Conservation (phyloP, 371 early-diverging fungal species). For the Polyrhizophydium stewartii region DNA sequence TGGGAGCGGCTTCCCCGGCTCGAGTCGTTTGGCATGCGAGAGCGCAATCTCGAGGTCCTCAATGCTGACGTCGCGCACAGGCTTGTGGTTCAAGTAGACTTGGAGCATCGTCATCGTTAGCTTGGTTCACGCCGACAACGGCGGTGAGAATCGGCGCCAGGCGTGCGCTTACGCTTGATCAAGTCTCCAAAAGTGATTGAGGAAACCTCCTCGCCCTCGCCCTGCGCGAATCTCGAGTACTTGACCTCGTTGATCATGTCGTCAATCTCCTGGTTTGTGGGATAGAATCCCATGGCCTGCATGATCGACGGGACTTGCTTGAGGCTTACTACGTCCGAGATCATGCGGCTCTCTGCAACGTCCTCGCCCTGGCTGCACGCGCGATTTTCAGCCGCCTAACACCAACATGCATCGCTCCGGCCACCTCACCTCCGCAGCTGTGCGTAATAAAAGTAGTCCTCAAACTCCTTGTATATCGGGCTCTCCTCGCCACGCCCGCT, state of each 20-base stretch:
- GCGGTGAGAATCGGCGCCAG: neutral
- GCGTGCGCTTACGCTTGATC: slow-evolving; percentile 29
- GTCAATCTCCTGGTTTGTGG: slow-evolving; percentile 40
- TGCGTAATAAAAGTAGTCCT: slow-evolving; percentile 55
- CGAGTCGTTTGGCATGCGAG: slow-evolving; percentile 21
- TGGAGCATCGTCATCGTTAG: neutral
- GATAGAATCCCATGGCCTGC: slow-evolving; percentile 51
- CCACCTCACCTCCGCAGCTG: slow-evolving; percentile 40
- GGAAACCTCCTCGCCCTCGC: slow-evolving; percentile 18
- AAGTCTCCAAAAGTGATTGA: slow-evolving; percentile 34
- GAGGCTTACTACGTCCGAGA: slow-evolving; percentile 28
- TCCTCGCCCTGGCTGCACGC: slow-evolving; percentile 43
- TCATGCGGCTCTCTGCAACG: slow-evolving; percentile 22
- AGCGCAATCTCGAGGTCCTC: slow-evolving; percentile 27
- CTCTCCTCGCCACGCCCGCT: slow-evolving; percentile 15
- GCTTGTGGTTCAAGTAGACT: slow-evolving; percentile 46
- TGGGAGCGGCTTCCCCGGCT: slow-evolving; percentile 20
- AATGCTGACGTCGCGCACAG: slow-evolving; percentile 25
- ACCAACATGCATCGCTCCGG: too few relatives aligned
- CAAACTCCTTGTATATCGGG: slow-evolving; percentile 42
- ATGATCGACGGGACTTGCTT: slow-evolving; percentile 38
- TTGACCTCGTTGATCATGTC: slow-evolving; percentile 48
- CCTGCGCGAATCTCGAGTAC: slow-evolving; percentile 29
- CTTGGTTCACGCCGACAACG: too few relatives aligned
- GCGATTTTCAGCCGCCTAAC: neutral